phyloP scores from a whole-genome alignment of 2,329 filamentous ascomycete genomes.

The Ascochyta rabiei region DNA sequence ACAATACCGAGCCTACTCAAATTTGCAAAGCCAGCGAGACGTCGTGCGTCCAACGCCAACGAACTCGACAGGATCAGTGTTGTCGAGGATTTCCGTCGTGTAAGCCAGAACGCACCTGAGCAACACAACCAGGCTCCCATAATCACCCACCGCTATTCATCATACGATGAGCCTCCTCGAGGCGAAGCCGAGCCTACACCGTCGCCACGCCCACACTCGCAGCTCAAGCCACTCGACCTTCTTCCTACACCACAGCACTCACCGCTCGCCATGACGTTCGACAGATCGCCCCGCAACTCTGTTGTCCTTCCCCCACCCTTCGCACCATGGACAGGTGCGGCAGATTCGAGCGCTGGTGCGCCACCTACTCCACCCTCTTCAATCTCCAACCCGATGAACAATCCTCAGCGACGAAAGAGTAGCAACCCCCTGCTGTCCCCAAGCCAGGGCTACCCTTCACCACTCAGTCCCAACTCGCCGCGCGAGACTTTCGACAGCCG shows the following conservation, averaged over 20 bases:
- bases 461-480: conserved; percentile 9
- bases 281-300: conserved; percentile 16
- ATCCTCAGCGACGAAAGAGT: conserved; percentile 17
- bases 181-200: conserved; percentile 2
- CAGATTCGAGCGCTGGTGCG: background rate
- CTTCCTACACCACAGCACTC: conserved; percentile 33
- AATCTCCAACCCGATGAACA: conserved; percentile 8
- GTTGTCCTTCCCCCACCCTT: conserved; percentile 28
- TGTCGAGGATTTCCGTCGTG: conserved; percentile 14
- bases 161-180: background rate
- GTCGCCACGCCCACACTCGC: conserved; percentile 10
- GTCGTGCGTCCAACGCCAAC: conserved; percentile 14
- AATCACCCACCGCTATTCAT: conserved; percentile 16
- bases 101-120: conserved; percentile 23
- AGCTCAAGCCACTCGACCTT: conserved; percentile 19
- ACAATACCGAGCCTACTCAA: conserved; percentile 31
- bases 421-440: conserved; percentile 9
- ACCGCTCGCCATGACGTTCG: conserved; percentile 22
- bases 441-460: conserved; percentile 1
- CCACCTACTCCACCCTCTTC: conserved; percentile 30
- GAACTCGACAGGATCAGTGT: conserved; percentile 8
- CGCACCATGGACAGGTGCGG: conserved; percentile 28
- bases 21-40: conserved; percentile 19
- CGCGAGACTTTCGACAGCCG: conserved; percentile 14
- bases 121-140: conserved; percentile 17